Conservation (phyloP, 2,329 filamentous ascomycete species). For the Lecanoromycetidae sp. region DNA sequence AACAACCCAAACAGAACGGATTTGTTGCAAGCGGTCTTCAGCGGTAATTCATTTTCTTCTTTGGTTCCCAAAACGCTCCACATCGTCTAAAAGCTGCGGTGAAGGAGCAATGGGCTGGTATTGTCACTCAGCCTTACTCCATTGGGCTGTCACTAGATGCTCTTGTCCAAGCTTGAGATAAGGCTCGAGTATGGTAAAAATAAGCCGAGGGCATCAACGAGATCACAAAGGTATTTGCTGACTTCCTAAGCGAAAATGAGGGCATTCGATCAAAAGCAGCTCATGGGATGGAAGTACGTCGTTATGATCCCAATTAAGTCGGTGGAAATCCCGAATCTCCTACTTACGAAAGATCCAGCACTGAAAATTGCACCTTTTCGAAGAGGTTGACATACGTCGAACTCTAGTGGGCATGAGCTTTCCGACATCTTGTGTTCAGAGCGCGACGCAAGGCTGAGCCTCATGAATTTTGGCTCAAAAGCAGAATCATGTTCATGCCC, state of each 20-base stretch:
- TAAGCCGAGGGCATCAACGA: too few species aligned
- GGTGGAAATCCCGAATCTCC: background rate
- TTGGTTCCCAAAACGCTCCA: conserved; percentile 63
- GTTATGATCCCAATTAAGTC: background rate
- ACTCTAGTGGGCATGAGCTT: background rate
- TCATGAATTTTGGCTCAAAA: background rate
- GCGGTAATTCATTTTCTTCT: conserved; percentile 52
- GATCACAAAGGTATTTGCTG: background rate
- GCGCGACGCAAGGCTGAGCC: background rate
- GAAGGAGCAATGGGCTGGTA: conserved; percentile 40
- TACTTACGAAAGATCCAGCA: background rate
- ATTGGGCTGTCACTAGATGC: conserved; percentile 48
- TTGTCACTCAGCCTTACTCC: conserved; percentile 51
- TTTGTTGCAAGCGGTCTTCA: conserved; percentile 49
- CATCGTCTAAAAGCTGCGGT: conserved; percentile 43
- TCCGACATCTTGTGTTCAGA: background rate
- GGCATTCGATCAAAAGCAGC: background rate
- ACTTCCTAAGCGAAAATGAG: conserved; percentile 5
- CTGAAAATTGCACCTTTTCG: background rate
- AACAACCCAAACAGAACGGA: conserved; percentile 59
- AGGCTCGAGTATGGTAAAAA: too few species aligned
- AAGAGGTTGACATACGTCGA: background rate
- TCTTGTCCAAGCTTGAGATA: conserved; percentile 45
- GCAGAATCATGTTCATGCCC: too few species aligned
- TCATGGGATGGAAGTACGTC: background rate